Conservation (phyloP, 2,329 filamentous ascomycete species). For the Colletotrichum cordylinicola region DNA sequence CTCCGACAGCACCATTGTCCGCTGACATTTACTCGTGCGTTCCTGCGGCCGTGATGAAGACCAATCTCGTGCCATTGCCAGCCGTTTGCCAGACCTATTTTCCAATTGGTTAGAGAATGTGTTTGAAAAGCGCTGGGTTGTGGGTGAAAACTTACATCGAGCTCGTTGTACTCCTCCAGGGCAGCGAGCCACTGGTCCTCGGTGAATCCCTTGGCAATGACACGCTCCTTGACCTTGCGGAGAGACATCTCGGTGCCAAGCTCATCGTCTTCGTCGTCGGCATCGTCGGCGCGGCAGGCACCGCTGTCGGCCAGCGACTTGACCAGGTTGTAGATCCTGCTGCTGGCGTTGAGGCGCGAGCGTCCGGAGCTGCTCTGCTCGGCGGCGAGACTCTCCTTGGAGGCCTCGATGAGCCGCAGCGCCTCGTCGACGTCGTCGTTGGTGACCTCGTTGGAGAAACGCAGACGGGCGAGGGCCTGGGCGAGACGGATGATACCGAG, state of each 20-base stretch:
- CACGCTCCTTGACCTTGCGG: constrained; percentile 86
- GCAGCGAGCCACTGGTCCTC: constrained; percentile 88
- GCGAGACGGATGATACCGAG: constrained; percentile 92
- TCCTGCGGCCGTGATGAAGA: constrained; percentile 63
- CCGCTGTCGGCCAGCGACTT: constrained; percentile 86
- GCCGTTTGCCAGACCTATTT: constrained; percentile 79
- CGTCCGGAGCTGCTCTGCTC: constrained; percentile 63
- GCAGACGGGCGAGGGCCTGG: constrained; percentile 89
- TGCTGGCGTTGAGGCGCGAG: constrained; percentile 79
- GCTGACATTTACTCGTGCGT: not conserved
- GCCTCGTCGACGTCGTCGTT: constrained; percentile 97
- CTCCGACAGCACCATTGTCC: not conserved
- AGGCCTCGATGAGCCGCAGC: constrained; percentile 87
- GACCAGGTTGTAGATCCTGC: constrained; percentile 94
- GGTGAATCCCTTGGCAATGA: constrained; percentile 96
- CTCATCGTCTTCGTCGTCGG: constrained; percentile 59
- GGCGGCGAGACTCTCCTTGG: constrained; percentile 86
- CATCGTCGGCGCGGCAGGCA: constrained; percentile 78
- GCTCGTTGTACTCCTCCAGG: constrained; percentile 84
- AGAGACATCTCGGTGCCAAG: constrained; percentile 77
- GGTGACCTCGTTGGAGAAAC: constrained; percentile 84
- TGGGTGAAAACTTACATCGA: constrained; percentile 75
- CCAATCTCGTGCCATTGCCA: constrained; percentile 71
- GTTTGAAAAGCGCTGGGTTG: not conserved
- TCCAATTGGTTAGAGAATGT: constrained; percentile 39